Evolutionary conservation across 805 yeast genomes (phyloP), one percentile per base, ranked within the genome.

Genomic region (Aciculoconidium aculeatum): DNA sequence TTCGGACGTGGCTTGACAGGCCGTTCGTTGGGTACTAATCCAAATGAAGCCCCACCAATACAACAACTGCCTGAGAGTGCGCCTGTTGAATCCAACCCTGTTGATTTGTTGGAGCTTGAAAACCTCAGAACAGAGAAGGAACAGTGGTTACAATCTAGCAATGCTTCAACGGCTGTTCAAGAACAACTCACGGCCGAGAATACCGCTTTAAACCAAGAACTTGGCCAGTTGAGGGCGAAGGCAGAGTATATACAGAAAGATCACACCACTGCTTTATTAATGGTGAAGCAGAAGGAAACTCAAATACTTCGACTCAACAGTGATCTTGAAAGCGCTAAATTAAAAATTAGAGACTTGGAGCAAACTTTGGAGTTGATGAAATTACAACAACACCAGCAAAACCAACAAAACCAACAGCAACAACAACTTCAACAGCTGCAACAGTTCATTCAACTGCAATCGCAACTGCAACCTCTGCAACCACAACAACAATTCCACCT

Each of bases 211-310:
- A 35, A 45, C 34, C 51, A 53, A 35, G 58, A 56, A 23, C 24
- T 55, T 14, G 30, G 45, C 3, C 40, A 36, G 14, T 23, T 49
- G 12, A 40, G 58, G 42, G 29, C 41, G 25, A 35, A 61, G 32
- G 35, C 61, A 9, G 75, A 70, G 11, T 60, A 49, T 29, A 46
- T 70, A 24, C 63, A 62, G 37, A 72, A 67, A 26, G 77, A 74
- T 28, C 65, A 67, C 27, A 72, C 78, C 3, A 64, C 62, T 22
- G 64, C 69, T 27, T 58, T 59, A 24, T 58, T 79, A 42, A 59
- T 67, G 31, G 48, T 73, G 14, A 80, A 80, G 49, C 77, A 83
- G 17, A 77, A 75, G 39, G 92, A 83, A 27, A 74, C 84, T 0
- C 86, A 79, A 47, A 51, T 83, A 6, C 61, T 68, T 23, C 58